phyloP scores from a whole-genome alignment of 805 yeast species.

The Candida koratica region DNA sequence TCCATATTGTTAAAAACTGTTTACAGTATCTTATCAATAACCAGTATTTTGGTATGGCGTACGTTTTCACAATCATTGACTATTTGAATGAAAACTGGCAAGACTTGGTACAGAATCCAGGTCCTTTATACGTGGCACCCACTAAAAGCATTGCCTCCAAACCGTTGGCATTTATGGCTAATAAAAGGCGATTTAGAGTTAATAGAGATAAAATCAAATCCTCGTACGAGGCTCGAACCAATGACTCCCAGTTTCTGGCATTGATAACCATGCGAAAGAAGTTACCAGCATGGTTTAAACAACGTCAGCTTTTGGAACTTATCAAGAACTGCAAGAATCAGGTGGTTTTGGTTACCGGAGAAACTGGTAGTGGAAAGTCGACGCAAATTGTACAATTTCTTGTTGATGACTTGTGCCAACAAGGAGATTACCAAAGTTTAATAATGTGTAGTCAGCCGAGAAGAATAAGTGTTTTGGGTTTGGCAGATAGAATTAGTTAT shows the following conservation, averaged over 20 bases:
- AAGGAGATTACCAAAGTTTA: conserved; percentile 49
- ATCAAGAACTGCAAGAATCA: conserved; percentile 47
- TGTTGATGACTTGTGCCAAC: conserved; percentile 56
- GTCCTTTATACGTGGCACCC: conserved; percentile 24
- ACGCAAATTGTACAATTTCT: conserved; percentile 92
- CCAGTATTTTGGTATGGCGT: conserved; percentile 62
- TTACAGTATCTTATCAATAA: conserved; percentile 40
- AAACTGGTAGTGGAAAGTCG: conserved; percentile 96
- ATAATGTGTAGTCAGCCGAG: conserved; percentile 94
- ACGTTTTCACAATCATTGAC: conserved; percentile 64
- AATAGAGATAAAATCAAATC: conserved; percentile 17
- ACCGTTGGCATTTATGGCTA: not conserved
- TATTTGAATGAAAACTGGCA: conserved; percentile 69
- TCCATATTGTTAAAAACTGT: conserved; percentile 49
- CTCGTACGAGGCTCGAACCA: conserved; percentile 23
- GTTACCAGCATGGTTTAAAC: conserved; percentile 84
- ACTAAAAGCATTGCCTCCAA: conserved; percentile 15
- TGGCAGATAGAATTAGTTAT: conserved; percentile 87
- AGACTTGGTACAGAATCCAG: conserved; percentile 66
- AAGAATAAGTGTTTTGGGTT: conserved; percentile 90
- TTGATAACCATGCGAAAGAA: conserved; percentile 44
- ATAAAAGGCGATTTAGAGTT: conserved; percentile 10
- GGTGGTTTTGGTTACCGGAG: conserved; percentile 85
- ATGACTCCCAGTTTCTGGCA: conserved; percentile 26
- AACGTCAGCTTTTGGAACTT: conserved; percentile 49